Evolutionary conservation across 2,329 filamentous ascomycete genomes (phyloP), one percentile per base, ranked within the genome.

Genomic region (Thielaviopsis euricoi): DNA sequence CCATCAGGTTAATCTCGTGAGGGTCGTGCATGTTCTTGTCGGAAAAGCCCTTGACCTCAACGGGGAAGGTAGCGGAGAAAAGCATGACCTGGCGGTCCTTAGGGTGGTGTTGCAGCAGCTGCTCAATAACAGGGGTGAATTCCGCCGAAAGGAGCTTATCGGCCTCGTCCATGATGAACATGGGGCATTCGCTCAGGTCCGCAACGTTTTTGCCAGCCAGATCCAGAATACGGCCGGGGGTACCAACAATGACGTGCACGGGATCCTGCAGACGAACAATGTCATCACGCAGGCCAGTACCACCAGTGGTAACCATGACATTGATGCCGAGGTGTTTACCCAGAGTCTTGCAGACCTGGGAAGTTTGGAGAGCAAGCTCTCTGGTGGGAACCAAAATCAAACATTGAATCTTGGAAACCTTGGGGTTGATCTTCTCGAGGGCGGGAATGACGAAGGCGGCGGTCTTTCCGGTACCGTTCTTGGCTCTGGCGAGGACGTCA

Each of bases 1-100:
- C 93, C 93, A 98, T 98, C 57, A 98, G 81, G 69, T 98, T 98
- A 74, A 98, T 98, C 72, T 98, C 94, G 69, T 97, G 96, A 2
- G 93, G 94, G 64, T 85, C 86, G 64, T 80, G 79, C 89, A 98
- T 96, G 75, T 98, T 93, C 75, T 95, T 95, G 72, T 98, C 93
- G 68, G 86, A 97, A 74, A 98, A 98, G 66, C 87, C 84, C 76
- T 98, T 97, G 67, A 98, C 93, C 58, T 95, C 93, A 64, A 97
- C 75, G 19, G 93, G 93, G 73, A 98, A 98, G 3, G 93, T 98
- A 61, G 94, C 94, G 65, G 89, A 95, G 76, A 98, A 98, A 61
- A 98, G 84, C 93, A 98, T 98, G 67, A 98, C 90, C 73, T 98
- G 93, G 60, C 93, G 86, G 68, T 98, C 91, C 71, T 93, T 95